Percentiles rank a stretch among this genome's conserved stretches.
These are phyloP conservation scores for Talaromyces proteolyticus DNA, from an alignment of 495 filamentous ascomycete genomes.

Conservation along the genomic window DNA sequence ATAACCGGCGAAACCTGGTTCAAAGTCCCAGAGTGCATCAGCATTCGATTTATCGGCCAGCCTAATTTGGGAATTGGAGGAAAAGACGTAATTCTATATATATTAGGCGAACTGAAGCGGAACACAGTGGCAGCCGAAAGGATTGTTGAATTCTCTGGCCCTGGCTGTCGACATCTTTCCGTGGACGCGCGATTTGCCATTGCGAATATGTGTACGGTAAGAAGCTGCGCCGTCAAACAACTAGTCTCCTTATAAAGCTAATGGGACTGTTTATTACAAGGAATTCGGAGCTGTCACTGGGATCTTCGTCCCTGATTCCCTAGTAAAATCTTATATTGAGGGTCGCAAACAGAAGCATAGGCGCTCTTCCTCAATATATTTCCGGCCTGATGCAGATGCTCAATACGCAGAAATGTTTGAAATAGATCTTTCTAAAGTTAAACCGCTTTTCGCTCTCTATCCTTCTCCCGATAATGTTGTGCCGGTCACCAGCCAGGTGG, in stretches of 20 bases:
- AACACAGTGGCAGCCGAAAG: conserved; percentile 40
- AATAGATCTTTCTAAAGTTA: conserved; percentile 33
- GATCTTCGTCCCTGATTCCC: conserved; percentile 32
- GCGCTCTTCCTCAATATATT: conserved; percentile 23
- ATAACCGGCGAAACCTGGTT: conserved; percentile 43
- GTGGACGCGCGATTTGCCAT: conserved; percentile 42
- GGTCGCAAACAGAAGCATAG: conserved; percentile 19
- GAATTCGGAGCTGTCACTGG: conserved; percentile 42
- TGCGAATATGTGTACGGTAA: conserved; percentile 42
- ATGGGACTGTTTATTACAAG: conserved; percentile 13
- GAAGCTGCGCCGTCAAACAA: too few species aligned
- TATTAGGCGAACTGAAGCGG: conserved; percentile 33
- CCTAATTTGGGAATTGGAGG: conserved; percentile 32
- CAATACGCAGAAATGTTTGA: conserved; percentile 25
- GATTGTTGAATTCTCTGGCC: conserved; percentile 39
- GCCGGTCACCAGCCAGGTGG: conserved; percentile 23
- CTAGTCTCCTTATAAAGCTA: conserved; percentile 4
- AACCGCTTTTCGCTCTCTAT: conserved; percentile 30
- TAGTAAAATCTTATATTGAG: conserved; percentile 23
- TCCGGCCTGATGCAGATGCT: conserved; percentile 30
- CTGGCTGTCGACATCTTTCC: conserved; percentile 24
- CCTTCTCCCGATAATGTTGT: conserved; percentile 44
- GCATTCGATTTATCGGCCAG: conserved; percentile 26
- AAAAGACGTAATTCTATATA: conserved; percentile 42
- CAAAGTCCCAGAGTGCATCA: conserved; percentile 33